Percentiles rank a stretch among this genome's conserved stretches.
Conservation (phyloP, 495 filamentous ascomycete genomes). For the Parathielavia appendiculata region DNA sequence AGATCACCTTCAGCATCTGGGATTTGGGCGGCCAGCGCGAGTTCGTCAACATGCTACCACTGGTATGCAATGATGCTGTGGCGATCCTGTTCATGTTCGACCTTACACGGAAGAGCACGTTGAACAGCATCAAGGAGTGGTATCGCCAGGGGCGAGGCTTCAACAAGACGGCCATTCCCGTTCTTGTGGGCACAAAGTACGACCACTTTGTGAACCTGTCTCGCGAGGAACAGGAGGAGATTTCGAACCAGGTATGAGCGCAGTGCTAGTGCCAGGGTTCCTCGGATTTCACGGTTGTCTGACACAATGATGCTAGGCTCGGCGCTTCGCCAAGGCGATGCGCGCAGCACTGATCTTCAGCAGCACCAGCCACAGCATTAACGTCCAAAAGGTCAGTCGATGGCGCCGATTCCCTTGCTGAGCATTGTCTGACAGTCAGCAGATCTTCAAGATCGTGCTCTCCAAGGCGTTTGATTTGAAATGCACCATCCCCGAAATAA, state of each 20-base stretch:
- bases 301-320: constrained; percentile 55
- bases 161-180: constrained; percentile 98
- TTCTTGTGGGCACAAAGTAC: constrained; percentile 95
- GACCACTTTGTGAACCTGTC: constrained; percentile 99
- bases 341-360: constrained; percentile 95
- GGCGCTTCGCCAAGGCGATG: constrained; percentile 97
- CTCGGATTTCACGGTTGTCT: not conserved
- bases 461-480: constrained; percentile 98
- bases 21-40: constrained; percentile 96
- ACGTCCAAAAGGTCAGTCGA: constrained; percentile 84
- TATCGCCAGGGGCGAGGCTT: constrained; percentile 96
- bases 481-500: constrained; percentile 98
- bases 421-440: constrained; percentile 17
- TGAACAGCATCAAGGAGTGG: constrained; percentile 99
- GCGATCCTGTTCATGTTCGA: constrained; percentile 99
- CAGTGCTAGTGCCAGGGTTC: not conserved
- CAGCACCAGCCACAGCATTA: constrained; percentile 98
- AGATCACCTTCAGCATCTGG: constrained; percentile 99
- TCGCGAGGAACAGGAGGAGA: constrained; percentile 94
- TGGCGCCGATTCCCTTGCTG: not conserved
- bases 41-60: constrained; percentile 98
- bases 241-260: constrained; percentile 77
- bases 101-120: constrained; percentile 91
- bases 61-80: constrained; percentile 98
- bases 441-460: constrained; percentile 99